Conservation (phyloP, 148 eudicot genomes). For the Linanthus parryae region DNA sequence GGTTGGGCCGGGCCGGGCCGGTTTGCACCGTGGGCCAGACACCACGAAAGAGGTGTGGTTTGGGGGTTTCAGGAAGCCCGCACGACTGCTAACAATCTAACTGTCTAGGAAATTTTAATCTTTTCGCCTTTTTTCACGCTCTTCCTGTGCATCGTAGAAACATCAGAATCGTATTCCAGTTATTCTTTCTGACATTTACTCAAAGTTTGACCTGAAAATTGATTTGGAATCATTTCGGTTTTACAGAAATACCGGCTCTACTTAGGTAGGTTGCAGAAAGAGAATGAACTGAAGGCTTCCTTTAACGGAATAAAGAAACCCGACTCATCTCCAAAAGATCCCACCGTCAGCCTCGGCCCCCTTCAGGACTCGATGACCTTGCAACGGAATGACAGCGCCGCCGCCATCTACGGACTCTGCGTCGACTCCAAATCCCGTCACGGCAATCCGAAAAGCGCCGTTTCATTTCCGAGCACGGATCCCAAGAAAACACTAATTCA, state of each 20-base stretch:
- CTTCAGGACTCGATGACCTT: slow-evolving; percentile 30
- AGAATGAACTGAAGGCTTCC: slow-evolving; percentile 42
- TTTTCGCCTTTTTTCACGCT: no score
- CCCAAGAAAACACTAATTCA: slow-evolving; percentile 22
- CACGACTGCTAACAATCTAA: no score
- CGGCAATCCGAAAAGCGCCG: slow-evolving; percentile 23
- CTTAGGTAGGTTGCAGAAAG: slow-evolving; percentile 66
- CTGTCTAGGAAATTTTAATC: no score
- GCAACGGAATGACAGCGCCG: slow-evolving; percentile 31
- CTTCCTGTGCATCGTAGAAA: no score
- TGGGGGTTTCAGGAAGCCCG: no score
- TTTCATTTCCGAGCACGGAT: slow-evolving; percentile 33
- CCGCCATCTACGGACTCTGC: slow-evolving; percentile 21
- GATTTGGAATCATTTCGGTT: slow-evolving; percentile 12
- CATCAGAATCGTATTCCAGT: no score
- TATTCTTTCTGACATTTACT: no score
- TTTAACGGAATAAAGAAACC: slow-evolving; percentile 37
- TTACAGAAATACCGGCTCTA: slow-evolving; percentile 96
- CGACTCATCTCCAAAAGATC: slow-evolving; percentile 43
- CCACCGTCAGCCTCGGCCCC: slow-evolving; percentile 29
- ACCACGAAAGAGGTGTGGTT: no score
- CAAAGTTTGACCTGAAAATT: slow-evolving; percentile 6
- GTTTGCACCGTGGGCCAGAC: no score
- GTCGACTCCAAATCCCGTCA: slow-evolving; percentile 30
- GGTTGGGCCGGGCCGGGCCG: no score